These are phyloP conservation scores for Venturia oleaginea DNA, from an alignment of 2,329 filamentous ascomycete species.

Conservation along the genomic window DNA sequence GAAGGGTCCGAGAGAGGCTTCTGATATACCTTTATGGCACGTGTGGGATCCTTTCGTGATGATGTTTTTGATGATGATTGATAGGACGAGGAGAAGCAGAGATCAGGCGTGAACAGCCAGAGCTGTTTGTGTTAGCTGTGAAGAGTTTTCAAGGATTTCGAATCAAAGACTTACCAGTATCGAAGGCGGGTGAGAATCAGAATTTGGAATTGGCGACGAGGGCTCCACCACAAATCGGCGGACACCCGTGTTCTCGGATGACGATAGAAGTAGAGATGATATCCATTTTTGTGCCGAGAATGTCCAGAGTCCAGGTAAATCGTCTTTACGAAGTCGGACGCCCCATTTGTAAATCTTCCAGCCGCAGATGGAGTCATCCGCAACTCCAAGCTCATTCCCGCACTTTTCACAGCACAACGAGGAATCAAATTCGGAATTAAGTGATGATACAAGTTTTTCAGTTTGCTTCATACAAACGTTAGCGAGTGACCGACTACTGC, in stretches of 20 bases:
- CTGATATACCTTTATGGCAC: conserved; percentile 52
- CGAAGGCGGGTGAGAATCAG: not conserved
- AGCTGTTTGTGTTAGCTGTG: conserved; percentile 26
- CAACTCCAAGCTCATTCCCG: conserved; percentile 27
- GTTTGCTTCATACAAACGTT: conserved; percentile 4
- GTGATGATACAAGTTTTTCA: not conserved
- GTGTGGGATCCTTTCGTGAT: conserved; percentile 28
- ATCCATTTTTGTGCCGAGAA: conserved; percentile 35
- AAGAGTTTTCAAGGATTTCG: not conserved
- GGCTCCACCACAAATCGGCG: conserved; percentile 54
- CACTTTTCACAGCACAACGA: conserved; percentile 28
- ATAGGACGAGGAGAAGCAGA: conserved; percentile 44
- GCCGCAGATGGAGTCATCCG: conserved; percentile 36
- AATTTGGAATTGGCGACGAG: conserved; percentile 13
- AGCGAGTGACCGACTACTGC: conserved; percentile 3
- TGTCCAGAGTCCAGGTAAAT: conserved; percentile 9
- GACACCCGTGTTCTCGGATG: conserved; percentile 47
- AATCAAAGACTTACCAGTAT: conserved; percentile 11
- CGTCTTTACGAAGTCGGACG: conserved; percentile 21
- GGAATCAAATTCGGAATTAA: not conserved
- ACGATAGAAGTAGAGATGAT: conserved; percentile 46
- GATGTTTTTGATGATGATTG: not conserved
- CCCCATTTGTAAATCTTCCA: conserved; percentile 44
- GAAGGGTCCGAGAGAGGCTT: conserved; percentile 28
- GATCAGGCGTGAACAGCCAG: conserved; percentile 53